Conservation (phyloP, 768 basidiomycete species). For the Trametes cingulata region DNA sequence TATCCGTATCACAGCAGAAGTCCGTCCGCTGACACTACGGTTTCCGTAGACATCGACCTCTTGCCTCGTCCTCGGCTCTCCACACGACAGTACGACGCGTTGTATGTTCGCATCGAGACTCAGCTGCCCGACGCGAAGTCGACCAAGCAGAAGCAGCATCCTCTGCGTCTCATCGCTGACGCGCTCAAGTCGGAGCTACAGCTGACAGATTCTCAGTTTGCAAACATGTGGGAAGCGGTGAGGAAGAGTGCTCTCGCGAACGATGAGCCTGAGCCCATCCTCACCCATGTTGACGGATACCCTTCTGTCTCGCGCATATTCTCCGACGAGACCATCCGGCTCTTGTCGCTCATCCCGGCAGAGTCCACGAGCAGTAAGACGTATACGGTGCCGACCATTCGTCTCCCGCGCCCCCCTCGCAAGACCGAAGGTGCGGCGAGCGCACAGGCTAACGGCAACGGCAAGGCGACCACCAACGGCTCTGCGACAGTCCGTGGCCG, state of each 20-base stretch:
- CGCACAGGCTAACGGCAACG: slow-evolving; percentile 16
- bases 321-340: slow-evolving; percentile 64
- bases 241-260: slow-evolving; percentile 39
- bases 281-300: slow-evolving; percentile 35
- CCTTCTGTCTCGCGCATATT: slow-evolving; percentile 54
- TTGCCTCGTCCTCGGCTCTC: slow-evolving; percentile 68
- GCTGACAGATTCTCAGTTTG: slow-evolving; percentile 37
- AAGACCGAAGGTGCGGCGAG: slow-evolving; percentile 24
- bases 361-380: slow-evolving; percentile 35
- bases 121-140: slow-evolving; percentile 41
- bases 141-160: slow-evolving; percentile 46
- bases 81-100: slow-evolving; percentile 61
- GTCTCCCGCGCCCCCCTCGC: slow-evolving; percentile 27
- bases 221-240: slow-evolving; percentile 56
- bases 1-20: slow-evolving; percentile 57
- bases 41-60: slow-evolving; percentile 41
- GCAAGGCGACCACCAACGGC: slow-evolving; percentile 12
- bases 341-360: slow-evolving; percentile 52
- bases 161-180: slow-evolving; percentile 60
- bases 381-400: slow-evolving; percentile 31
- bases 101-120: slow-evolving; percentile 67
- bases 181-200: slow-evolving; percentile 51
- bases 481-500: background rate
- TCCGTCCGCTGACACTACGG: slow-evolving; percentile 29
- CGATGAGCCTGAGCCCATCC: slow-evolving; percentile 20